phyloP scores from a whole-genome alignment of 2,329 filamentous ascomycete species.

The Aspergillus fumigatiaffinis region DNA sequence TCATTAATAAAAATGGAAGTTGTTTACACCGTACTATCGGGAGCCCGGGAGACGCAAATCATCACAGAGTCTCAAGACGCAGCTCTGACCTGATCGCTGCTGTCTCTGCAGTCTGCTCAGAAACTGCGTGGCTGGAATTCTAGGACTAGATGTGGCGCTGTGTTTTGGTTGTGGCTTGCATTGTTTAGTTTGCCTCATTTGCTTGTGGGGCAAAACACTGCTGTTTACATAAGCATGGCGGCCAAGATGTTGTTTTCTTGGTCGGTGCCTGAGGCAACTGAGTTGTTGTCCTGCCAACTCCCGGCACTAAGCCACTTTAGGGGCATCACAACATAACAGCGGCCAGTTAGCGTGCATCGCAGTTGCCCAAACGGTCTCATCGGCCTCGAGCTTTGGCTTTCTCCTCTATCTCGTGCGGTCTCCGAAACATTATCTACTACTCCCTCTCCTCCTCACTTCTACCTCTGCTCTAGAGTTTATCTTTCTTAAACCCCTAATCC shows the following conservation, averaged over 20 bases:
- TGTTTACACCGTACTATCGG: background rate
- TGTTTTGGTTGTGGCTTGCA: background rate
- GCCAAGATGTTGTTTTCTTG: slow-evolving; percentile 6
- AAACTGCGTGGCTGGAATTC: background rate
- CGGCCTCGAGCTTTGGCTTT: slow-evolving; percentile 22
- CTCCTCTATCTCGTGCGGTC: slow-evolving; percentile 15
- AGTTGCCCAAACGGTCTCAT: slow-evolving; percentile 30
- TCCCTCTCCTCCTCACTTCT: slow-evolving; percentile 18
- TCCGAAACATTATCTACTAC: slow-evolving; percentile 1
- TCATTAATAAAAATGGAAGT: background rate
- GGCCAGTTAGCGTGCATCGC: slow-evolving; percentile 30
- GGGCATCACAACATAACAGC: slow-evolving; percentile 39
- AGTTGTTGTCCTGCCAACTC: slow-evolving; percentile 39
- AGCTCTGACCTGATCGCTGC: background rate
- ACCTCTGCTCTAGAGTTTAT: slow-evolving; percentile 10
- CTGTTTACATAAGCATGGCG: slow-evolving; percentile 11
- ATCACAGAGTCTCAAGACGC: background rate
- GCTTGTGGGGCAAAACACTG: slow-evolving; percentile 3
- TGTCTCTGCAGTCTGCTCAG: too few species aligned
- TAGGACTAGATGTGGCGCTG: background rate
- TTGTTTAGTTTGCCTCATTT: slow-evolving; percentile 11
- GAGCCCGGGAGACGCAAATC: background rate
- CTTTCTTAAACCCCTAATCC: slow-evolving; percentile 15
- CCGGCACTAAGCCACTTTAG: slow-evolving; percentile 28
- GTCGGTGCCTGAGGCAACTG: slow-evolving; percentile 21